A percentile compares a stretch with the other conserved stretches of the same genome.
phyloP scores from a whole-genome alignment of 2,329 filamentous ascomycete species.

The Cercospora janseana region DNA sequence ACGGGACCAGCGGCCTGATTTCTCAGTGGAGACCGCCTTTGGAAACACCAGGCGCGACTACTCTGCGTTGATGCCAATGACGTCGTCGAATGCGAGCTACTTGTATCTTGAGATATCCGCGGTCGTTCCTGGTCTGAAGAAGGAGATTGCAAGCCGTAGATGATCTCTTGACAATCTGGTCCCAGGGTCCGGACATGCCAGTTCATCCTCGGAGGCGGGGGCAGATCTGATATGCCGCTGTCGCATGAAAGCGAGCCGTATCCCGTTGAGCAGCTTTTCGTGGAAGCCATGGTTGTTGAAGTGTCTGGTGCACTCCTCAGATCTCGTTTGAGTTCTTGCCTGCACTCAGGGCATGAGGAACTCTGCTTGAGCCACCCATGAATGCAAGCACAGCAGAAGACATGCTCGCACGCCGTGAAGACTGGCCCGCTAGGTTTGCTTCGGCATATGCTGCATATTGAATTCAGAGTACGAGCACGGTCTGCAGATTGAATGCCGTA shows the following conservation, averaged over 20 bases:
- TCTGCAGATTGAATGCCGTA: constrained; percentile 15
- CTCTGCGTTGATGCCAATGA: neutral
- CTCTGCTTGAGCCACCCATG: constrained; percentile 16
- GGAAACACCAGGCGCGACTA: constrained; percentile 12
- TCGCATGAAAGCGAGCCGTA: neutral
- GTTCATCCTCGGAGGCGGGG: neutral
- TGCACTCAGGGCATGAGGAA: constrained; percentile 16
- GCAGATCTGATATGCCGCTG: neutral
- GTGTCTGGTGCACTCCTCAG: neutral
- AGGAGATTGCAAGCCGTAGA: neutral
- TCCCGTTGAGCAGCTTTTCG: neutral
- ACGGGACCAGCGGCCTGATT: constrained; percentile 15
- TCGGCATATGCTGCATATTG: constrained; percentile 21
- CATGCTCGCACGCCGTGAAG: constrained; percentile 20
- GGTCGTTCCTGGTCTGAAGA: neutral
- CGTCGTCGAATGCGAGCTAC: constrained; percentile 3
- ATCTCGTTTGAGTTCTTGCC: constrained; percentile 3
- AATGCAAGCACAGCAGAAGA: constrained; percentile 21
- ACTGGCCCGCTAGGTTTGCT: constrained; percentile 13
- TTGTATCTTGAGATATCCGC: neutral
- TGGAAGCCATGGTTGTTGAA: neutral
- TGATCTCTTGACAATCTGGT: neutral
- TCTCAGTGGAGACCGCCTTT: constrained; percentile 12
- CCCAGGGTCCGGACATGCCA: neutral
- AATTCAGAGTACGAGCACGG: constrained; percentile 11